Percentiles rank a stretch among this genome's conserved stretches.
These are phyloP conservation scores for Ophiostoma novo-ulmi DNA, from an alignment of 2,329 filamentous ascomycete genomes.

Conservation along the genomic window DNA sequence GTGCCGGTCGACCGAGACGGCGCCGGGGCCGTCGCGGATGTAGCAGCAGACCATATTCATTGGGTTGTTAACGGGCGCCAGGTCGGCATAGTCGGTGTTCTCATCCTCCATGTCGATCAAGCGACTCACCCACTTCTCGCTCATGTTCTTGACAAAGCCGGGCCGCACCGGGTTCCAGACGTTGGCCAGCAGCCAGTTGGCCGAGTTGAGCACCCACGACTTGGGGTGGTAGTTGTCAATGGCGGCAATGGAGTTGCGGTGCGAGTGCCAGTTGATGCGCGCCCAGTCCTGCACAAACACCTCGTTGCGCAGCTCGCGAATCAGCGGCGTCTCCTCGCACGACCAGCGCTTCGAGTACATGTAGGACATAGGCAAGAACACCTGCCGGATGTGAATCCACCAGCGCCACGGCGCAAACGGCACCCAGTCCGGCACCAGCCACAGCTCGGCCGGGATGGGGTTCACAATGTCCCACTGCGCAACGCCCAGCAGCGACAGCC, in stretches of 20 bases:
- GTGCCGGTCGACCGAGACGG: conserved; percentile 62
- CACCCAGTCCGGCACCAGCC: conserved; percentile 87
- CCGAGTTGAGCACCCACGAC: conserved; percentile 69
- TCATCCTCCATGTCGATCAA: conserved; percentile 86
- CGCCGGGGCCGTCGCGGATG: conserved; percentile 73
- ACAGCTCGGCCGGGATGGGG: conserved; percentile 86
- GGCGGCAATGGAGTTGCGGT: conserved; percentile 76
- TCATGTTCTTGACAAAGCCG: conserved; percentile 59
- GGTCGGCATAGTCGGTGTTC: conserved; percentile 80
- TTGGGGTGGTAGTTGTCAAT: conserved; percentile 93
- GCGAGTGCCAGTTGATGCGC: conserved; percentile 67
- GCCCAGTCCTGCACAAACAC: conserved; percentile 75
- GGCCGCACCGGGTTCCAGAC: conserved; percentile 74
- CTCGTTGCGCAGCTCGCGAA: conserved; percentile 69
- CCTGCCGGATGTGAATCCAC: conserved; percentile 98
- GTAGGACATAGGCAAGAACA: conserved; percentile 90
- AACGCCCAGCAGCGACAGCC: conserved; percentile 79
- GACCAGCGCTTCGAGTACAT: conserved; percentile 79
- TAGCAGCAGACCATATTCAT: conserved; percentile 89
- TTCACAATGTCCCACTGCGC: conserved; percentile 90
- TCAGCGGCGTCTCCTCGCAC: conserved; percentile 69
- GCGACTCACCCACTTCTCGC: conserved; percentile 76
- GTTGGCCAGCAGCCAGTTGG: conserved; percentile 73
- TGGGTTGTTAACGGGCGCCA: conserved; percentile 83
- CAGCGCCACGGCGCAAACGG: conserved; percentile 88